These are phyloP conservation scores for Phlebiopsis gigantea DNA, from an alignment of 768 basidiomycete species.

Conservation along the genomic window DNA sequence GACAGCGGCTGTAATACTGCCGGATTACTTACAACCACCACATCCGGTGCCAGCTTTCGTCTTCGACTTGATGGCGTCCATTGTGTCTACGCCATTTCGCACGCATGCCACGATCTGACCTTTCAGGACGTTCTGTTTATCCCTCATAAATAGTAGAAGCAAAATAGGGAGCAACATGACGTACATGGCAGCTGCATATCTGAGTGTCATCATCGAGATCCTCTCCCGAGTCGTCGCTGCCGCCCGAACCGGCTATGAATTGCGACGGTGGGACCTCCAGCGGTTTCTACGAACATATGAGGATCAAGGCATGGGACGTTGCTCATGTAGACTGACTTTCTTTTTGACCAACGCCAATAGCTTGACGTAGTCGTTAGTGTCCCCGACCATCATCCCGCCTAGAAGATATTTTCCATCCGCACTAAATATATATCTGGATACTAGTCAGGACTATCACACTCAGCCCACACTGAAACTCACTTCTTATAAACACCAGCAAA, in stretches of 20 bases:
- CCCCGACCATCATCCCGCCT: conserved; percentile 81
- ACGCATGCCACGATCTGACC: conserved; percentile 47
- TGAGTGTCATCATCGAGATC: conserved; percentile 71
- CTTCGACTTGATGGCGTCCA: conserved; percentile 54
- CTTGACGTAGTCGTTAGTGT: conserved; percentile 62
- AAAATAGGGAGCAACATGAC: conserved; percentile 12
- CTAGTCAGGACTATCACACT: background rate
- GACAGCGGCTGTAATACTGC: background rate
- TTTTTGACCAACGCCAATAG: conserved; percentile 68
- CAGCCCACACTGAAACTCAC: conserved; percentile 16
- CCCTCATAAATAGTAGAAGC: background rate
- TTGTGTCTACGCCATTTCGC: conserved; percentile 39
- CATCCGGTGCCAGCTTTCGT: conserved; percentile 73
- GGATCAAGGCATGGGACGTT: conserved; percentile 7
- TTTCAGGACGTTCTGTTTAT: conserved; percentile 56
- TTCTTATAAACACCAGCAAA: conserved; percentile 73
- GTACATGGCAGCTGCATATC: conserved; percentile 64
- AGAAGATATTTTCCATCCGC: conserved; percentile 66
- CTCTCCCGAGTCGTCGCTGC: conserved; percentile 51
- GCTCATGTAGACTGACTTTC: conserved; percentile 34
- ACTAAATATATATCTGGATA: conserved; percentile 54
- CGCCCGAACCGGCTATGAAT: conserved; percentile 55
- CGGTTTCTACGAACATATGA: no score
- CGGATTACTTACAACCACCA: conserved; percentile 43
- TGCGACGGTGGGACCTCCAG: conserved; percentile 60